Evolutionary conservation across 2,329 filamentous ascomycete genomes (phyloP).

Genomic region (Beauveria asiatica): DNA sequence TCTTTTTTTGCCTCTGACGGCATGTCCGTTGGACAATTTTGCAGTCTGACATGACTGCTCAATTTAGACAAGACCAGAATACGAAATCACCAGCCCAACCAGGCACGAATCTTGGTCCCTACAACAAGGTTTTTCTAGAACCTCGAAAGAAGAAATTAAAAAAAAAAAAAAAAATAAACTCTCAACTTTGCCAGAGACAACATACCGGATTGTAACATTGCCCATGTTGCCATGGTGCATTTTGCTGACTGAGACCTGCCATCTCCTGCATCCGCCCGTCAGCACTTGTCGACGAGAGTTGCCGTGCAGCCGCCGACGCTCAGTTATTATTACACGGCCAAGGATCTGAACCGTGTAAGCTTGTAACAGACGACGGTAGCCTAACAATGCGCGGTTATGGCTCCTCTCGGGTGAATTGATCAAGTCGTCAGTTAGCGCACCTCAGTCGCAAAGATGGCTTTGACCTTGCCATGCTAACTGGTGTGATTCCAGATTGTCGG

Average conservation of each 20-base stretch:
- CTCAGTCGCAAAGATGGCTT: not conserved
- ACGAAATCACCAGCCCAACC: not conserved
- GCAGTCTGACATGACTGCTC: too few species aligned
- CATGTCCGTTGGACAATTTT: too few species aligned
- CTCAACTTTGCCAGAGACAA: not conserved
- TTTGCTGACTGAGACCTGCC: conserved; percentile 7
- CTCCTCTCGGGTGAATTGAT: not conserved
- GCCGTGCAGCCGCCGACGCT: conserved; percentile 3
- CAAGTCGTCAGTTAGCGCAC: not conserved
- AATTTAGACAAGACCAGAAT: not conserved
- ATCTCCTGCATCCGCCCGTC: not conserved
- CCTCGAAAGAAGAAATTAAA: not conserved
- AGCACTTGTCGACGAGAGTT: not conserved
- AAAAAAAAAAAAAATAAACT: not conserved
- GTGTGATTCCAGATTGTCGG: not conserved
- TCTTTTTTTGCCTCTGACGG: not conserved
- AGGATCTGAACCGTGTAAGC: not conserved
- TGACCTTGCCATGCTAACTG: not conserved
- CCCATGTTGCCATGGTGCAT: conserved; percentile 2
- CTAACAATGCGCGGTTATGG: not conserved
- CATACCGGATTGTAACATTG: conserved; percentile 2
- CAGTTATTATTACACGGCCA: too few species aligned
- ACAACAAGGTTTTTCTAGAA: not conserved
- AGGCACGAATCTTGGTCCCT: not conserved
- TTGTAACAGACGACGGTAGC: not conserved